Evolutionary conservation across 305 asterid species (phyloP).

Genomic region (Withania somnifera): DNA sequence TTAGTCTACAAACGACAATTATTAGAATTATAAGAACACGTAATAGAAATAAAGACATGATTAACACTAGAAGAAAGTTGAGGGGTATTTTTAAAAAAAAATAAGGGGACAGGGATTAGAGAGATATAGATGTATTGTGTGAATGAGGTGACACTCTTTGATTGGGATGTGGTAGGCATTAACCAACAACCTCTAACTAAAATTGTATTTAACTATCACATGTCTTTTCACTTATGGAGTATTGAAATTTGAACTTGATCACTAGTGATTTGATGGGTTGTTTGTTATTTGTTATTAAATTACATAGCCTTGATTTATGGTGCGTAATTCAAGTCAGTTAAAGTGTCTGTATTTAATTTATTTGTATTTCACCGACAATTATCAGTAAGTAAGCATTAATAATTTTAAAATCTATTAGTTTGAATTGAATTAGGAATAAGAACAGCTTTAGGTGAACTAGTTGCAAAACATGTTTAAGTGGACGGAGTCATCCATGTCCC

Average conservation of each 20-base stretch:
- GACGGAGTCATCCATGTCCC: background rate
- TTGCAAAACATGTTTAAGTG: background rate
- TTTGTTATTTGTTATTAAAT: background rate
- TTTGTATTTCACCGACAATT: background rate
- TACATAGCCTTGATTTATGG: background rate
- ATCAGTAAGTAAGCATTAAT: background rate
- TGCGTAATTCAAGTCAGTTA: background rate
- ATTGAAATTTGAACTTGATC: background rate
- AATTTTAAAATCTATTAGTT: background rate
- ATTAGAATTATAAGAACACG: background rate
- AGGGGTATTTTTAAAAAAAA: background rate
- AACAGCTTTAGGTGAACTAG: background rate
- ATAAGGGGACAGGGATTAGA: background rate
- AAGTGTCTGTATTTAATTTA: background rate
- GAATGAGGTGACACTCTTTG: conserved; percentile 15
- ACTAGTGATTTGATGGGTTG: background rate
- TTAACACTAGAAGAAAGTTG: background rate
- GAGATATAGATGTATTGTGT: background rate
- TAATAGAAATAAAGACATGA: background rate
- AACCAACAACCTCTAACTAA: background rate
- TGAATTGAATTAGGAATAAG: background rate
- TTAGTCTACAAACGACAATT: background rate
- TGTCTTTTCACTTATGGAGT: background rate
- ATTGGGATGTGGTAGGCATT: background rate
- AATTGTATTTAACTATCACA: background rate